Percentiles rank a stretch among this genome's conserved stretches.
Evolutionary conservation across 2,329 filamentous ascomycete species (phyloP).

Genomic region (Colletotrichum sp.): DNA sequence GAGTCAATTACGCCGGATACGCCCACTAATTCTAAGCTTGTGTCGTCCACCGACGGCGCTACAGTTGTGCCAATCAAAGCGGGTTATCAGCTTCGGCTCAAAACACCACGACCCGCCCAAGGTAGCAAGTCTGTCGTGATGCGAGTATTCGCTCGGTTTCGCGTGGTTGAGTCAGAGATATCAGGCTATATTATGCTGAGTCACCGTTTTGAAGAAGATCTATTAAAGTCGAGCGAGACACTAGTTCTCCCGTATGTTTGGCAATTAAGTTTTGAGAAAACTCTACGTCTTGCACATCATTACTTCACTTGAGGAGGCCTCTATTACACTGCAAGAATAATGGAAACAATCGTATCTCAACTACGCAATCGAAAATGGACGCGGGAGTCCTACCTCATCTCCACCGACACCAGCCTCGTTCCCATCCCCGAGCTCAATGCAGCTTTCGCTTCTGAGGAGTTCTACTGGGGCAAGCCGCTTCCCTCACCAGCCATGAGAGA

Average conservation of each 20-base stretch:
- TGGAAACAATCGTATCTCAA: background rate
- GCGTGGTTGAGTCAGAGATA: background rate
- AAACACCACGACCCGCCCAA: background rate
- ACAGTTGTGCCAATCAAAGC: no score
- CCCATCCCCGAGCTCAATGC: slow-evolving; percentile 58
- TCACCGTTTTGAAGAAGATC: background rate
- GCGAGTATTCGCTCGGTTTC: background rate
- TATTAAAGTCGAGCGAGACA: background rate
- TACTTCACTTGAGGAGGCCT: no score
- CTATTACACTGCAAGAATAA: no score
- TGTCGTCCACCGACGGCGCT: no score
- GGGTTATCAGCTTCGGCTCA: background rate
- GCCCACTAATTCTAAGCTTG: background rate
- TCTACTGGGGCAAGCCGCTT: slow-evolving; percentile 66
- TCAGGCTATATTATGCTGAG: background rate
- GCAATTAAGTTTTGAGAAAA: background rate
- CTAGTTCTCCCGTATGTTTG: background rate
- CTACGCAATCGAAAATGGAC: slow-evolving; percentile 41
- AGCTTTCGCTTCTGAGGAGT: slow-evolving; percentile 58
- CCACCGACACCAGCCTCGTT: slow-evolving; percentile 62
- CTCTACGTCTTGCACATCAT: background rate
- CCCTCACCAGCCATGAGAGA: slow-evolving; percentile 52
- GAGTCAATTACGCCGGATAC: background rate
- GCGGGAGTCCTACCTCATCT: slow-evolving; percentile 61
- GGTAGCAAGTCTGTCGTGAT: background rate